Evolutionary conservation across 768 basidiomycete species (phyloP), one percentile per base, ranked within the genome.

Genomic region (Xerocomellus amylosporus): DNA sequence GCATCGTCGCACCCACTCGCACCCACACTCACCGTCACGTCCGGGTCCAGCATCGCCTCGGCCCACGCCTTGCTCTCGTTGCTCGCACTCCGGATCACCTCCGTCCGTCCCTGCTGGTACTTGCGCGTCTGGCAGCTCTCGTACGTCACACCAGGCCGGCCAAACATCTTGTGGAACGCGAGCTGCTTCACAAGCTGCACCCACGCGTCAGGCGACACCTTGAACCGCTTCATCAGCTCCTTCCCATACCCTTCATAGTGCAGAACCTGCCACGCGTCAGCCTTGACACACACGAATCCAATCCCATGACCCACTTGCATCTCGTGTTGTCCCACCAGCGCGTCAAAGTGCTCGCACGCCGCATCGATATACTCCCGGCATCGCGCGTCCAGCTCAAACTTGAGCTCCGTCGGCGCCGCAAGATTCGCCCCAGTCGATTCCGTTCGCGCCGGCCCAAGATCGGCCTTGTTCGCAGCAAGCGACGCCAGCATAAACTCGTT

Each of bases 141-240:
- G 74, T 99, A 99, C 56, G 88, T 86, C 43, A 90, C 85, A 2
- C 83, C 90, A 9, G 88, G 85, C 2, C 88, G 79, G 7, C 76
- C 75, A 62, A 77, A 79, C 79, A 94, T 82, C 74, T 95, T 94
- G 71, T 88, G 84, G 77, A 91, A 98, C 20, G 95, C 96, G 44
- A 98, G 86, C 72, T 98, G 96, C 76, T 95, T 98, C 61, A 95
- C 86, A 50, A 98, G 79, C 74, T 99, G 97, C 17, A 81, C 90
- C 86, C 93, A 94, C 26, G 95, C 94, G 65, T 99, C 97, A 0
- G 96, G 97, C 1, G 90, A 93, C 44, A 83, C 77, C 64, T 86
- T 86, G 79, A 81, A 82, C 53, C 76, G 79, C 76, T 97, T 98
- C 75, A 94, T 90, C 61, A 81, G 71, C 61, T 82, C 77, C 74